Evolutionary conservation across 176 grass and related monocot genomes (phyloP).

Genomic region (Phoenix roebelenii): DNA sequence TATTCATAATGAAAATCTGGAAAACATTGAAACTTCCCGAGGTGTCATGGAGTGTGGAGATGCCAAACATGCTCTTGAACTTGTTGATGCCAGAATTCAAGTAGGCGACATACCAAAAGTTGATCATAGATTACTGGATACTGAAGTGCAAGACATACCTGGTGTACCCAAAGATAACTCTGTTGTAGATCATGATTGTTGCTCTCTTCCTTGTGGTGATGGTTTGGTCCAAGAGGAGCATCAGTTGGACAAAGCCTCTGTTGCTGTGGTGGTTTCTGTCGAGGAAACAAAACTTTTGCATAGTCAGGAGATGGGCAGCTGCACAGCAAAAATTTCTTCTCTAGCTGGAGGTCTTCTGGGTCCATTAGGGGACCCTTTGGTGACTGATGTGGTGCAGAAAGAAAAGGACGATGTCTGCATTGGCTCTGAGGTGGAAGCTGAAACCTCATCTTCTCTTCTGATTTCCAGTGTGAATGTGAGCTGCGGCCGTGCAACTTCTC

Average conservation of each 20-base stretch:
- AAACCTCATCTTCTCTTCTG: conserved; percentile 5
- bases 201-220: conserved; percentile 11
- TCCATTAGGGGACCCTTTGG: conserved; percentile 7
- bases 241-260: conserved; percentile 16
- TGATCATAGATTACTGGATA: conserved; percentile 1
- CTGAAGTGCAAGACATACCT: conserved; percentile 18
- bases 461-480: conserved; percentile 12
- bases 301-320: conserved; percentile 17
- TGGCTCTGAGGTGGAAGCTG: background rate
- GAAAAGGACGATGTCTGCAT: conserved; percentile 6
- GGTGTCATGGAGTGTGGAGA: background rate
- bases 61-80: conserved; percentile 8
- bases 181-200: background rate
- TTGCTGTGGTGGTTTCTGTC: conserved; percentile 13
- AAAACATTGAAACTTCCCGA: background rate
- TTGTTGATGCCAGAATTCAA: conserved; percentile 16
- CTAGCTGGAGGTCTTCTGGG: conserved; percentile 7
- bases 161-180: conserved; percentile 13
- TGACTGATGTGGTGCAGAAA: conserved; percentile 20
- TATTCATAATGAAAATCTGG: conserved; percentile 5
- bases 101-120: conserved; percentile 12
- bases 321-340: conserved; percentile 24
- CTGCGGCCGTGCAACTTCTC: conserved; percentile 10
- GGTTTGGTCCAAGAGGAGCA: conserved; percentile 10
- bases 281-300: conserved; percentile 27